Base-by-base conservation (phyloP, 2,329 filamentous ascomycete species). In the Xylariaceae sp. region DNA sequence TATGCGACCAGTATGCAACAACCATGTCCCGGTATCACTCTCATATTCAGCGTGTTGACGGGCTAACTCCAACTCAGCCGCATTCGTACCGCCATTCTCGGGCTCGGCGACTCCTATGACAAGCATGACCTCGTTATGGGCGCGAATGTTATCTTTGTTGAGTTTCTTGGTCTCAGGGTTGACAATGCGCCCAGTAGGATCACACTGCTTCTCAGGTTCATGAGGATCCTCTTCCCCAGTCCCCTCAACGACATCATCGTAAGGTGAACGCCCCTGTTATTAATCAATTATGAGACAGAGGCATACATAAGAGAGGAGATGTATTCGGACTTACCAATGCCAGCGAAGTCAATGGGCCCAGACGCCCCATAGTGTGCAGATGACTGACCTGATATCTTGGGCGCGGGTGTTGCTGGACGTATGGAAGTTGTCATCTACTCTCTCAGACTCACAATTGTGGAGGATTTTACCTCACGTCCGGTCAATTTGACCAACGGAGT, bases 61-160 rank as follows among this genome's bases (percentile, higher is more conserved):
- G n/a, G 67, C 62, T 2, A 63, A 59, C 34, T 52, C 49, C 2
- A 39, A 13, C 31, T 72, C 68, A 6, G 61, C 56, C 38, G 71
- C 65, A 4, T 64, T 61, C 3, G 66, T 64, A 17, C 62, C 55
- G 3, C 61, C 61, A 38, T 69, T 72, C 39, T 81, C 77, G 12
- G 76, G 73, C 51, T 81, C 78, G 8, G 77, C 78, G 4, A 81
- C 78, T 4, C 78, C 78, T 30, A 81, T 81, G 9, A 79, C 76
- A 15, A 73, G 67, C 78, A 81, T 81, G 3, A 81, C 78, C 48
- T 81, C 77, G 49, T 81, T 81, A 52, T 81, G 78, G 9, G 78
- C 72, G 38, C 78, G 68, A 19, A 81, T 75, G 24, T 80, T 71
- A 43, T 78, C 72, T 37, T 72, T 69, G 48, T 79, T 79, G 47